These are phyloP conservation scores for Phytophthora pluvialis DNA, from an alignment of 352 stramenopile species.

Conservation along the genomic window DNA sequence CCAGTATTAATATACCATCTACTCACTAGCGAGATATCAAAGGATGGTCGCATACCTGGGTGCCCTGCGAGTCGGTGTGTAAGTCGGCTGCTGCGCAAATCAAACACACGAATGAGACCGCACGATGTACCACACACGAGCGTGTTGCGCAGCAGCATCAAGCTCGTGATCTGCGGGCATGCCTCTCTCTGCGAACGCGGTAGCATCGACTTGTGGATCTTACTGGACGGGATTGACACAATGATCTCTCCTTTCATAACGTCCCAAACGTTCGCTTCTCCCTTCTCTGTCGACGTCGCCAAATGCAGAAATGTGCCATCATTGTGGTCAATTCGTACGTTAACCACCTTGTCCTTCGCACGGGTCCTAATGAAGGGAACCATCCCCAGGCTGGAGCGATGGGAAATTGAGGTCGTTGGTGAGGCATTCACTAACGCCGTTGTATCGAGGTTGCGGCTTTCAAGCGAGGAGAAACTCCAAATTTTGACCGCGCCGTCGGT, in stretches of 20 bases:
- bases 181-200: conserved; percentile 67
- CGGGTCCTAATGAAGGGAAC: conserved; percentile 86
- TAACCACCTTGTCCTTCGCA: conserved; percentile 79
- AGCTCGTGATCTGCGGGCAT: conserved; percentile 82
- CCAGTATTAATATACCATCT: not conserved
- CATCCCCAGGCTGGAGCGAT: conserved; percentile 80
- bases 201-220: conserved; percentile 87
- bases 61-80: conserved; percentile 86
- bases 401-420: conserved; percentile 75
- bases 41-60: conserved; percentile 57
- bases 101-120: conserved; percentile 89
- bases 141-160: conserved; percentile 90
- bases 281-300: conserved; percentile 86
- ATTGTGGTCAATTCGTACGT: conserved; percentile 83
- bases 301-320: conserved; percentile 83
- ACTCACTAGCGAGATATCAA: not conserved
- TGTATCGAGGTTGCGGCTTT: conserved; percentile 55
- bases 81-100: conserved; percentile 78
- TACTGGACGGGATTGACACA: conserved; percentile 75
- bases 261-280: conserved; percentile 89
- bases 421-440: conserved; percentile 56
- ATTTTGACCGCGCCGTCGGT: conserved; percentile 80
- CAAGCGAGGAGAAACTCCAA: conserved; percentile 79
- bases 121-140: conserved; percentile 88
- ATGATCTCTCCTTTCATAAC: conserved; percentile 87